Conservation (phyloP, 2,329 filamentous ascomycete genomes). For the Arthrobotrys conoides region DNA sequence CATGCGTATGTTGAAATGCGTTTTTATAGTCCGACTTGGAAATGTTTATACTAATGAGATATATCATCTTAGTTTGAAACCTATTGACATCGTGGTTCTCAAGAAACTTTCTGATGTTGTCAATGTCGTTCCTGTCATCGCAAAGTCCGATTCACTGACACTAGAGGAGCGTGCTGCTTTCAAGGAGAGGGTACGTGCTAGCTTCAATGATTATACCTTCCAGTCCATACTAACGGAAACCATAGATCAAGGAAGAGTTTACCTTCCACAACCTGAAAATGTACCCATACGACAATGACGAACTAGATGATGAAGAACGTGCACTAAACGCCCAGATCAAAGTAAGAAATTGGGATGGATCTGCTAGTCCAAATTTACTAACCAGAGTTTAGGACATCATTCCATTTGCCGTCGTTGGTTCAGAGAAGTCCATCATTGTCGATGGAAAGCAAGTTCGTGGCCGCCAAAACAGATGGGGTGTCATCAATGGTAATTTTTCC, state of each 20-base stretch:
- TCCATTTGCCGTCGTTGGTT: slow-evolving; percentile 97
- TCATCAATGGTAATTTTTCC: slow-evolving; percentile 78
- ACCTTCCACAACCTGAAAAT: slow-evolving; percentile 99
- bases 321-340: slow-evolving; percentile 96
- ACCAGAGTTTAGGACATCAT: slow-evolving; percentile 79
- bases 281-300: slow-evolving; percentile 99
- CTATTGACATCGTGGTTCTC: slow-evolving; percentile 98
- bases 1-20: slow-evolving; percentile 76
- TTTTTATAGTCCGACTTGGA: background rate
- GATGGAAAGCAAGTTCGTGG: slow-evolving; percentile 97
- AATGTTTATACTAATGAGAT: slow-evolving; percentile 16
- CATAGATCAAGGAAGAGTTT: slow-evolving; percentile 95
- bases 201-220: background rate
- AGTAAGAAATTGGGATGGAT: slow-evolving; percentile 71
- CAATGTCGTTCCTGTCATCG: slow-evolving; percentile 98
- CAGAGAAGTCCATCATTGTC: slow-evolving; percentile 97
- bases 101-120: slow-evolving; percentile 99
- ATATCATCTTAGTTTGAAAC: slow-evolving; percentile 78
- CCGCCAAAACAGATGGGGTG: slow-evolving; percentile 98
- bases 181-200: slow-evolving; percentile 79
- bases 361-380: slow-evolving; percentile 8
- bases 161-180: slow-evolving; percentile 95
- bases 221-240: background rate
- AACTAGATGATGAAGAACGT: slow-evolving; percentile 97
- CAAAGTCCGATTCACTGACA: slow-evolving; percentile 96